Evolutionary conservation across 192 early-diverging fungal genomes (phyloP), one percentile per base, ranked within the genome.

Genomic region (Coemansia sp.): DNA sequence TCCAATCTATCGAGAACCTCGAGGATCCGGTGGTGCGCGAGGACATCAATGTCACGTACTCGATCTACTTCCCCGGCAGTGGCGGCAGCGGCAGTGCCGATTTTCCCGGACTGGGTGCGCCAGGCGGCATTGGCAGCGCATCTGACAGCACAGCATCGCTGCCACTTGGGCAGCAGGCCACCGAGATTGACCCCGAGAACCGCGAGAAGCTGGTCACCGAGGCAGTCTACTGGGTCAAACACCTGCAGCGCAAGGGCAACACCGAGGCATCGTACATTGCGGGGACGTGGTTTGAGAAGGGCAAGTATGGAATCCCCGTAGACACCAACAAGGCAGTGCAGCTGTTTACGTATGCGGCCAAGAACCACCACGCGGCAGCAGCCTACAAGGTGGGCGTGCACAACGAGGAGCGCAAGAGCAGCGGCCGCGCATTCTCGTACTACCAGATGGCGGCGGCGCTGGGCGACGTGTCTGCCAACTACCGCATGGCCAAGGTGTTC

Each of bases 401-500:
- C 61, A 87, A 87, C 48, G 90, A 91, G 71, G 84, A 83, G 40
- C 86, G 88, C 59, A 84, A 85, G 56, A 85, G 89, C 65, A 65
- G 69, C 46, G 83, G 81, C 13, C 87, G 90, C 67, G 89, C 89
- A 1, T 83, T 90, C 40, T 81, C 84, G 71, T 85, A 87, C 61
- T 92, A 89, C 75, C 83, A 89, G 70, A 90, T 86, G 76, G 90
- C 88, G 2, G 90, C 90, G 2, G 74, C 79, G 46, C 73, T 87
- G 46, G 89, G 89, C 60, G 88, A 91, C 66, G 84, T 86, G 17
- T 69, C 76, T 42, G 86, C 90, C 9, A 91, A 86, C 72, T 90
- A 86, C 89, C 89, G 92, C 50, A 79, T 96, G 74, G 90, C 94
- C 16, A 87, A 85, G 69, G 86, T 92, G 55, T 87, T 90, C 41